Evolutionary conservation across 805 yeast species (phyloP), one percentile per base, ranked within the genome.

Genomic region (Saccharomycopsis oosterbeekiorum): DNA sequence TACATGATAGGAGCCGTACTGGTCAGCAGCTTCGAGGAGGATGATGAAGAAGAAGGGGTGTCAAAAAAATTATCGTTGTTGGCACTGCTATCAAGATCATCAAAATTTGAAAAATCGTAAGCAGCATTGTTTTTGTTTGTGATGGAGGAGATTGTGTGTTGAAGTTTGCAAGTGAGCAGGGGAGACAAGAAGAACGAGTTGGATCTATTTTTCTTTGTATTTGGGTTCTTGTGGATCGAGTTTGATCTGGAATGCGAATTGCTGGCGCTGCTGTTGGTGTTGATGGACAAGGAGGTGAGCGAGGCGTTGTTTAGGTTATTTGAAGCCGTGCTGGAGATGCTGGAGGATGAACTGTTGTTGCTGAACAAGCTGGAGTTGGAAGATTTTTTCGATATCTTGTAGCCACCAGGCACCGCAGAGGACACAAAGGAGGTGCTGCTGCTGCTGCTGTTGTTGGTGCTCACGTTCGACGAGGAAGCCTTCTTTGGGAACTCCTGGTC

Each of bases 21-120:
- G 68, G 14, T 56, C 53, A 47, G 53, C n/a, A 47, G 19, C 63
- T 19, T 64, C 26, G 73, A 72, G 24, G 40, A 37, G 24, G 42
- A 54, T 4, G 42, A 54, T 6, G 42, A 54, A 9, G 42, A 54
- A 29, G 42, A 54, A 19, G 40, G 42, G 26, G 26, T 36, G 12
- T 54, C 56, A 15, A 37, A 56, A n/a, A 39, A 42, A n/a, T 58
- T 39, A 4, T 42, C 65, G 64, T 26, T 47, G 4, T 21, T 26
- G 19, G 63, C 59, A 36, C 64, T 66, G 17, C 60, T 55, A 36
- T 70, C 70, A 6, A 72, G 73, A 5, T 65, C 67, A 2, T 61
- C 67, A 47, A 65, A 67, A 29, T 70, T 67, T 39, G 69, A 64
- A 34, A 72, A 69, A 39, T 73, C 71, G 54, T 72, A 70, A 62